Evolutionary conservation across 2,329 filamentous ascomycete genomes (phyloP).

Genomic region (Thyridium curvatum): DNA sequence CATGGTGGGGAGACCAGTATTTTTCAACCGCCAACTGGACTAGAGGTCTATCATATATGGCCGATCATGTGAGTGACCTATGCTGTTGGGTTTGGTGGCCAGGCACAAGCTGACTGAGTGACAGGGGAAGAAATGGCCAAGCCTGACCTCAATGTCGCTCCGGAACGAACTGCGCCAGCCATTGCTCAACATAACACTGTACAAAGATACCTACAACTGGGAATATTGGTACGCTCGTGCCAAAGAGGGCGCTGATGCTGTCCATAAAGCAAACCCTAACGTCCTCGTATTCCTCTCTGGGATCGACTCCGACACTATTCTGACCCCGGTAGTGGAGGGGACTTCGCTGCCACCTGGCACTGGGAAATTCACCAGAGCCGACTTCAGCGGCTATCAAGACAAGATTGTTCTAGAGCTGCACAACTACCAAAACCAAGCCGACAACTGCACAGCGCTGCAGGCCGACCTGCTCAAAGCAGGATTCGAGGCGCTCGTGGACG

Average conservation of each 20-base stretch:
- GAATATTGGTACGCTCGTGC: slow-evolving; percentile 37
- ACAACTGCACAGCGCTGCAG: slow-evolving; percentile 31
- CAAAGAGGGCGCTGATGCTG: slow-evolving; percentile 30
- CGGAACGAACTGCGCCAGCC: slow-evolving; percentile 36
- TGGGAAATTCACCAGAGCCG: slow-evolving; percentile 24
- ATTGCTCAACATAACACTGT: slow-evolving; percentile 19
- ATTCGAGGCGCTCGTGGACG: slow-evolving; percentile 27
- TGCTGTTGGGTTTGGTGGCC: background rate
- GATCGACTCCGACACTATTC: slow-evolving; percentile 39
- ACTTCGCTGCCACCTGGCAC: slow-evolving; percentile 32
- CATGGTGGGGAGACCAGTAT: slow-evolving; percentile 46
- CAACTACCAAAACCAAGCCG: slow-evolving; percentile 37
- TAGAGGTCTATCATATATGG: slow-evolving; percentile 45
- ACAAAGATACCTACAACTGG: slow-evolving; percentile 34
- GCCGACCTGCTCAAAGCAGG: slow-evolving; percentile 33
- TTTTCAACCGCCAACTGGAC: slow-evolving; percentile 48
- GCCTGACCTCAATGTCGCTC: slow-evolving; percentile 32
- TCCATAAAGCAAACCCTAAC: slow-evolving; percentile 36
- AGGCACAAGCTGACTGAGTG: slow-evolving; percentile 10
- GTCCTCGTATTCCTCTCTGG: slow-evolving; percentile 44
- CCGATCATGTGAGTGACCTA: slow-evolving; percentile 31
- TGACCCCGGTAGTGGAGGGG: slow-evolving; percentile 34
- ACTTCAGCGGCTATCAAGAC: slow-evolving; percentile 32
- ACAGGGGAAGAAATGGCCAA: slow-evolving; percentile 29
- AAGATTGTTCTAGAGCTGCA: slow-evolving; percentile 44